Percentiles rank a stretch among this genome's conserved stretches.
phyloP scores from a whole-genome alignment of 345 rosid species.

The Sapria himalayana region DNA sequence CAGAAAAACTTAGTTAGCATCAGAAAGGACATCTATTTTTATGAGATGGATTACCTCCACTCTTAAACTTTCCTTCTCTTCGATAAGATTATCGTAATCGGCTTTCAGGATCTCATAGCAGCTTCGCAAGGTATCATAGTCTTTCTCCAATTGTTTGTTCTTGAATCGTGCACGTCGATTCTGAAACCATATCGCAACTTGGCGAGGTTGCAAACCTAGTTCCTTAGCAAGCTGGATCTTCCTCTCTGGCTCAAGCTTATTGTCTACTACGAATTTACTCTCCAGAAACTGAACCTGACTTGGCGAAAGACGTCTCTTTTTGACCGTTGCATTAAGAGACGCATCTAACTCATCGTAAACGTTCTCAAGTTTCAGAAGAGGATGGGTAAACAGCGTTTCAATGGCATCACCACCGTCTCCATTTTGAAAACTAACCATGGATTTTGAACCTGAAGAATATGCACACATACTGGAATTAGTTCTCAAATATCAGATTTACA shows the following conservation, averaged over 20 bases:
- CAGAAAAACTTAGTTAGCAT: neutral
- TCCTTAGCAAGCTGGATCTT: conserved; percentile 46
- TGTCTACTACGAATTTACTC: conserved; percentile 42
- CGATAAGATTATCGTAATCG: conserved; percentile 29
- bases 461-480: no score
- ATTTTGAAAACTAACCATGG: conserved; percentile 12
- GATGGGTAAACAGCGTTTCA: conserved; percentile 8
- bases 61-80: conserved; percentile 27
- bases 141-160: conserved; percentile 49
- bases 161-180: conserved; percentile 57
- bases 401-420: conserved; percentile 9
- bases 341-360: conserved; percentile 18
- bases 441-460: conserved; percentile 14
- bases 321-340: conserved; percentile 11
- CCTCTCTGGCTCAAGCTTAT: conserved; percentile 57
- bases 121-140: conserved; percentile 27
- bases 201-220: conserved; percentile 59
- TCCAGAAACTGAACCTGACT: conserved; percentile 50
- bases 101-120: conserved; percentile 31
- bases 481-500: no score
- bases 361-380: conserved; percentile 19
- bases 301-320: conserved; percentile 42
- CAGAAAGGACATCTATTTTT: neutral
- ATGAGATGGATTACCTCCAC: conserved; percentile 22
- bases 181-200: conserved; percentile 72